Percentiles rank a stretch among this genome's conserved stretches.
phyloP scores from a whole-genome alignment of 202 grass and related monocot species.

The Schoenoplectus triqueter region DNA sequence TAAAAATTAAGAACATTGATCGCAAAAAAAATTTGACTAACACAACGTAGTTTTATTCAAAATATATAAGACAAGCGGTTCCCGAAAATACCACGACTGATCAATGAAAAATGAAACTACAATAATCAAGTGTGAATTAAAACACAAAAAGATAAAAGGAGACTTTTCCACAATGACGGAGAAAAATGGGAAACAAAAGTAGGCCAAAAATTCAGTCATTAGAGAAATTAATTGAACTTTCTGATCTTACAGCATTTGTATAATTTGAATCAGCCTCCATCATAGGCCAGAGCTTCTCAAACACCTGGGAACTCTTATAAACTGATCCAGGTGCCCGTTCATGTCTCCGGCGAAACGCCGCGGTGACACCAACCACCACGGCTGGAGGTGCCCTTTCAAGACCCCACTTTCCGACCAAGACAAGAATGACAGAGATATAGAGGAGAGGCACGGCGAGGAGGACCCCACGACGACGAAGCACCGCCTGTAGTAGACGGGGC shows the following conservation, averaged over 20 bases:
- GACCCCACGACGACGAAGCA: constrained; percentile 45
- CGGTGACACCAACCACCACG: constrained; percentile 43
- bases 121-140: background rate
- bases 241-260: constrained; percentile 26
- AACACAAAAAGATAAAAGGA: background rate
- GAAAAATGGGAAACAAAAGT: background rate
- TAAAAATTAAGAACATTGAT: background rate
- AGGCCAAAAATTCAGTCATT: background rate
- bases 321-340: constrained; percentile 55
- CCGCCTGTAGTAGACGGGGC: constrained; percentile 41
- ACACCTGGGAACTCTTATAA: constrained; percentile 76
- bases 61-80: background rate
- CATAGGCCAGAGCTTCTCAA: constrained; percentile 71
- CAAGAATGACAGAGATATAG: constrained; percentile 46
- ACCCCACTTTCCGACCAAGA: constrained; percentile 45
- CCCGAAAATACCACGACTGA: background rate
- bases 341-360: constrained; percentile 40
- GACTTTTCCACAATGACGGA: constrained; percentile 8
- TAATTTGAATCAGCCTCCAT: constrained; percentile 56
- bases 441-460: constrained; percentile 53
- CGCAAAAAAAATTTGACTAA: background rate
- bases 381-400: constrained; percentile 34
- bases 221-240: constrained; percentile 26
- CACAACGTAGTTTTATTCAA: background rate
- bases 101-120: background rate